Conservation (phyloP, 202 grass and related monocot genomes). For the Schoenoplectus tabernaemontani region DNA sequence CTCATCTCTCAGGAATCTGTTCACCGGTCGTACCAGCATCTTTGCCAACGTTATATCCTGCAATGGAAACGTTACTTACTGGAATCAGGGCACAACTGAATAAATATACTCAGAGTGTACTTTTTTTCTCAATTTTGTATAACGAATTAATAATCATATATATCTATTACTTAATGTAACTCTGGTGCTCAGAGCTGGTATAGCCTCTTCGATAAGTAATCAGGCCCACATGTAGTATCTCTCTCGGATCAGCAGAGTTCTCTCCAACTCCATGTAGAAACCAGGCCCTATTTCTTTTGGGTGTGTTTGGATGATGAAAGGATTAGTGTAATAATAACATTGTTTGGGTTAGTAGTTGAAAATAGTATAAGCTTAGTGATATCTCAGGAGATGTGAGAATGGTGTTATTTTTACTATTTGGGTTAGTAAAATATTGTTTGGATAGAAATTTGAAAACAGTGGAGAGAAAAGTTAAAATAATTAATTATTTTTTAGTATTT, state of each 20-base stretch:
- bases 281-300: not conserved
- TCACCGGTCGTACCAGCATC: conserved; percentile 44
- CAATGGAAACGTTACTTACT: not conserved
- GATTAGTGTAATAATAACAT: too few relatives aligned
- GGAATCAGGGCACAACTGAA: too few relatives aligned
- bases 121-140: not conserved
- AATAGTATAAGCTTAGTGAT: too few relatives aligned
- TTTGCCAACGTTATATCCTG: conserved; percentile 43
- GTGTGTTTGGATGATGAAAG: too few relatives aligned
- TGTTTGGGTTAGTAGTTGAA: too few relatives aligned
- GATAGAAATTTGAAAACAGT: too few relatives aligned
- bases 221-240: not conserved
- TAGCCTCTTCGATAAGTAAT: not conserved
- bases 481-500: too few relatives aligned
- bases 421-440: too few relatives aligned
- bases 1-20: conserved; percentile 27
- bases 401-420: too few relatives aligned
- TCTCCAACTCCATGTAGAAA: not conserved
- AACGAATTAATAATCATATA: not conserved
- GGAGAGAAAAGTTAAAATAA: too few relatives aligned
- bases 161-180: not conserved
- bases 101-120: too few relatives aligned
- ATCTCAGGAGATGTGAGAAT: too few relatives aligned
- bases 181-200: not conserved
- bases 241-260: not conserved